Percentiles rank a stretch among this genome's conserved stretches.
Conservation (phyloP, 208 protist species). For the Trypanosoma conorhini region DNA sequence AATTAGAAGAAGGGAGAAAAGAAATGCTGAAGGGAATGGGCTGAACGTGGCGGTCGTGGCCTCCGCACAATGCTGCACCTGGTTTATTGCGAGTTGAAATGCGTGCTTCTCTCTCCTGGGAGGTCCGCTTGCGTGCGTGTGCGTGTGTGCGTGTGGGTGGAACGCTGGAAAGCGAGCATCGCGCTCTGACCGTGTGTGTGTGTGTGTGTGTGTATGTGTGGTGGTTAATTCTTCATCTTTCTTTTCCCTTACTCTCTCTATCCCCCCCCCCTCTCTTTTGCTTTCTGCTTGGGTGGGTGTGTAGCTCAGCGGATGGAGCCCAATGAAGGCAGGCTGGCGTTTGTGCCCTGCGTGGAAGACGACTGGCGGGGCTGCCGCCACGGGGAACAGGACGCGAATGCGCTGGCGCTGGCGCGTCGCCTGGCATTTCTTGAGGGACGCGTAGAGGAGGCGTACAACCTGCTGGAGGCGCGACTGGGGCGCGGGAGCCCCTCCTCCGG, state of each 20-base stretch:
- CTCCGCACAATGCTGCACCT: no score
- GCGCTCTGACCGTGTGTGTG: no score
- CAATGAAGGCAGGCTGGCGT: constrained; percentile 24
- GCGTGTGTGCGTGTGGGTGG: no score
- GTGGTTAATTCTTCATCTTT: not conserved
- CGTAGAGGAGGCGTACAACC: constrained; percentile 6
- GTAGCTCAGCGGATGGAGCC: not conserved
- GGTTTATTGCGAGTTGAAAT: no score
- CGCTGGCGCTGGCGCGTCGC: constrained; percentile 31
- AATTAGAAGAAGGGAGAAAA: no score
- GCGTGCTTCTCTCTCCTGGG: no score
- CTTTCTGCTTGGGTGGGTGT: not conserved
- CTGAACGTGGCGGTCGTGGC: no score
- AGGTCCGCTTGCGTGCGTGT: no score
- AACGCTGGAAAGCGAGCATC: no score
- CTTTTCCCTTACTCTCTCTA: not conserved
- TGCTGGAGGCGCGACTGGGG: constrained; percentile 7
- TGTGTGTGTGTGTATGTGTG: no score
- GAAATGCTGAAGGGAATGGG: no score
- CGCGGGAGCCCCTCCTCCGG: constrained; percentile 12
- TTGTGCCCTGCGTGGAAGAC: constrained; percentile 62
- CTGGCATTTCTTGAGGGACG: constrained; percentile 17
- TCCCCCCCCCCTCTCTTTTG: not conserved
- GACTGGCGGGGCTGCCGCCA: constrained; percentile 32
- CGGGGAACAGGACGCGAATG: constrained; percentile 31